Percentiles rank a stretch among this genome's conserved stretches.
These are phyloP conservation scores for Pseudoscleropodium purum DNA, from an alignment of 225 moss, liverwort and hornwort species.

Conservation along the genomic window DNA sequence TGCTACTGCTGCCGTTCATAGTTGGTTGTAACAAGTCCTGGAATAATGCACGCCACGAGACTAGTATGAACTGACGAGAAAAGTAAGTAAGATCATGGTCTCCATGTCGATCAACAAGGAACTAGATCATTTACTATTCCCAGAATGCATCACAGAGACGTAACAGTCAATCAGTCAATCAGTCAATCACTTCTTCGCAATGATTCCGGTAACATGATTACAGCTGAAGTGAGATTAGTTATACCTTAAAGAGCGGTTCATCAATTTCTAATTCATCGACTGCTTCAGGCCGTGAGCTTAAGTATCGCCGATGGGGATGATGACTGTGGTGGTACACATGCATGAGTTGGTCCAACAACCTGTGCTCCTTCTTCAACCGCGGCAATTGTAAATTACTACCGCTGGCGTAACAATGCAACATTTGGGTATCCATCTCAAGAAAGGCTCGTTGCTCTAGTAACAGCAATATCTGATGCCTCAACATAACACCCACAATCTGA, in stretches of 20 bases:
- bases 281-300: constrained; percentile 42
- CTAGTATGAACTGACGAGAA: not conserved
- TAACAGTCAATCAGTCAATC: not conserved
- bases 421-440: constrained; percentile 21
- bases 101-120: not conserved
- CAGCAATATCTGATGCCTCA: constrained; percentile 64
- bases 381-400: not conserved
- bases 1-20: constrained; percentile 4
- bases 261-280: constrained; percentile 34
- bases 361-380: constrained; percentile 5
- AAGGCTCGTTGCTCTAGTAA: constrained; percentile 42
- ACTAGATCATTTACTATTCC: not conserved
- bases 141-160: not conserved
- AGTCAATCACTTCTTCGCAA: not conserved
- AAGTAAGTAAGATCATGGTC: not conserved
- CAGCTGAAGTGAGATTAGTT: not conserved
- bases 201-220: not conserved
- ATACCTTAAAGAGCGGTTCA: constrained; percentile 15
- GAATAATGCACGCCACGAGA: not conserved
- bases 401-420: not conserved
- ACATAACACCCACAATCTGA: constrained; percentile 53
- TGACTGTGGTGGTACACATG: constrained; percentile 64
- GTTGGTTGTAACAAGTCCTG: not conserved
- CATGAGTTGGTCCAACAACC: constrained; percentile 47
- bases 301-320: constrained; percentile 55